Evolutionary conservation across 1,284 basidiomycete genomes (phyloP), one percentile per base, ranked within the genome.

Genomic region (Melampsora occidentalis): DNA sequence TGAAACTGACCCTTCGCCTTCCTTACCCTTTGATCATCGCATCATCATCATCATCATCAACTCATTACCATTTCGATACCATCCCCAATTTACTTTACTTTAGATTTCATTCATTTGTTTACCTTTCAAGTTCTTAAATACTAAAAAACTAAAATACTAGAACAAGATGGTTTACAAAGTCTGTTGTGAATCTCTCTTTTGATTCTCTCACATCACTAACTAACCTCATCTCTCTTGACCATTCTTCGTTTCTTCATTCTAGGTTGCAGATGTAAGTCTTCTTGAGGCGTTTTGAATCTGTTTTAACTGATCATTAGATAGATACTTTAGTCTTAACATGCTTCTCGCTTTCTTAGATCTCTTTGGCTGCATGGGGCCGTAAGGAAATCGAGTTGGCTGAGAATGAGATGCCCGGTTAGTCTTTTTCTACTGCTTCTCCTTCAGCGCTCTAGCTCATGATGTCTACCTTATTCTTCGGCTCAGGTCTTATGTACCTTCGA

Each of bases 381-480:
- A 97, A 97, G 87, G 95, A 97, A 87, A 92, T 98, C 82, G 91
- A 96, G 87, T 94, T 98, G 85, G 94, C 95, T 80, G 94, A 97
- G 48, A 76, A 76, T 69, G 73, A 76, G 51, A 76, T 76, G 73
- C 73, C 73, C 31, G 73, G 73, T 76, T 25, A 63, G 39, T 33
- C n/a, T 1, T n/a, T 33, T 48, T 16, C 25, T 31, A 39, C 59
- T 28, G 20, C 20, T 64, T 28, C 28, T 46, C 25, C 31, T 51
- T 48, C 6, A 10, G n/a, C 33, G 12, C 16, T 9, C 42, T 28
- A 18, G 20, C 53, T 31, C 22, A 22, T 65, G 12, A 12, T 18
- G 12, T 61, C 28, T 7, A 57, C 42, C 16, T 42, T 33, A 7
- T 46, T 66, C 5, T 18, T 53, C 20, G 12, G n/a, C 20, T 14